Base-by-base conservation (phyloP, 495 filamentous ascomycete genomes). In the Trichoderma virens region DNA sequence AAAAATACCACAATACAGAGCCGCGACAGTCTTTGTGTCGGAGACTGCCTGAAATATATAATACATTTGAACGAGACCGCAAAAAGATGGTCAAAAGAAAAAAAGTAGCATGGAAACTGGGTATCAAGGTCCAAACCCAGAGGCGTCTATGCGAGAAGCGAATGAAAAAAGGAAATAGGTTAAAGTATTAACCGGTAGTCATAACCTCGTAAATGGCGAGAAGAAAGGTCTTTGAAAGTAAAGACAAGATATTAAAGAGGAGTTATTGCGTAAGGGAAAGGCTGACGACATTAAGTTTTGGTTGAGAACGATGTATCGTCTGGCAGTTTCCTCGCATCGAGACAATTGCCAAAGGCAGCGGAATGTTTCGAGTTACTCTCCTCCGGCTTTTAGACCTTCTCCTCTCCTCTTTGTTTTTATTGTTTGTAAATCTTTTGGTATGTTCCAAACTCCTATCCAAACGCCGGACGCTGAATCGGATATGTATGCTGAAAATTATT, bases 361-460 rank as follows among this genome's bases (percentile, higher is more conserved):
- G 8, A 61, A 16, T 30, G 5, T 9, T 8, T 25, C 20, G 25
- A 43, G n/a, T n/a, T 3, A 13, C 59, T 16, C 59, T 61, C 35
- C 59, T 11, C 20, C 20, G 59, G 8, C 27, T 27, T 23, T 34
- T 25, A 2, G 25, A 23, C 6, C 30, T 31, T 60, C 27, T 61
- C 51, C 25, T 35, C 32, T 35, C 32, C 5, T 11, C 11, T 11
- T 35, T 35, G 32, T 35, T 11, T 35, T 35, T 27, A 1, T 11
- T 20, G 9, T 25, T 51, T 56, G 7, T 47, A 47, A 47, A 18
- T 28, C 51, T 30, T 25, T 56, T 30, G 51, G 25, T 5, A 27
- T 56, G n/a, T 56, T 56, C 51, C 25, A 2, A 30, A 56, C 11
- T 61, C 62, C 28, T 64, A 35, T 65, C 63, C 63, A 60, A 65